Conservation (phyloP, 345 rosid species). For the Populus simonii region DNA sequence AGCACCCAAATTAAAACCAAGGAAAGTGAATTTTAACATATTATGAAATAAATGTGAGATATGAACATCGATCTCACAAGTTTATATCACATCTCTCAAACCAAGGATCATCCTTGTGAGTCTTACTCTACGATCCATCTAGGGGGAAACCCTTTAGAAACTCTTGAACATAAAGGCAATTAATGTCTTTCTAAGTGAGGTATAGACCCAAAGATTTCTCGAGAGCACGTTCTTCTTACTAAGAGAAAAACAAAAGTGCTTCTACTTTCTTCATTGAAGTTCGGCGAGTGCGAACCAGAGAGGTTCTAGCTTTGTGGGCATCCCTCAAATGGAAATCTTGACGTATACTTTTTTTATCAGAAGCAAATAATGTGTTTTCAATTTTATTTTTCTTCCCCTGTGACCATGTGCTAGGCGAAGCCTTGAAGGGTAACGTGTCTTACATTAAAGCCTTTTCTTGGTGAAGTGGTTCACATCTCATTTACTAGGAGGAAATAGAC, state of each 20-base stretch:
- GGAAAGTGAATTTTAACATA: no score
- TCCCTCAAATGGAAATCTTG: constrained; percentile 4
- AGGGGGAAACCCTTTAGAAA: not conserved
- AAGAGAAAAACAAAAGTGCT: not conserved
- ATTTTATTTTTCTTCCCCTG: not conserved
- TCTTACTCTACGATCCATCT: not conserved
- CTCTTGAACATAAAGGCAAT: constrained; percentile 7
- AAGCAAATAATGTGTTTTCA: not conserved
- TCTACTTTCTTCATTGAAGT: not conserved
- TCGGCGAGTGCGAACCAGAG: not conserved
- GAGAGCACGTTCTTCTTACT: constrained; percentile 18
- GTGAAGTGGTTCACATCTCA: not conserved
- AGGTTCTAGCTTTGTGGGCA: not conserved
- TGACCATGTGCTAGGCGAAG: no score
- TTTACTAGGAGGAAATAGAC: not conserved
- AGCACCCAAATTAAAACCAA: no score
- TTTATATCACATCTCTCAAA: no score
- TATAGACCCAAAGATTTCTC: not conserved
- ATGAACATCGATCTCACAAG: no score
- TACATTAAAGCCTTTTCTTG: not conserved
- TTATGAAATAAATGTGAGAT: no score
- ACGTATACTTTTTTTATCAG: no score
- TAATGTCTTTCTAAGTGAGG: constrained; percentile 4
- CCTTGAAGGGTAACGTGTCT: not conserved
- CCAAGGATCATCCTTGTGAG: not conserved